These are phyloP conservation scores for Musa beccarii DNA, from an alignment of 176 grass and related monocot genomes.

Conservation along the genomic window DNA sequence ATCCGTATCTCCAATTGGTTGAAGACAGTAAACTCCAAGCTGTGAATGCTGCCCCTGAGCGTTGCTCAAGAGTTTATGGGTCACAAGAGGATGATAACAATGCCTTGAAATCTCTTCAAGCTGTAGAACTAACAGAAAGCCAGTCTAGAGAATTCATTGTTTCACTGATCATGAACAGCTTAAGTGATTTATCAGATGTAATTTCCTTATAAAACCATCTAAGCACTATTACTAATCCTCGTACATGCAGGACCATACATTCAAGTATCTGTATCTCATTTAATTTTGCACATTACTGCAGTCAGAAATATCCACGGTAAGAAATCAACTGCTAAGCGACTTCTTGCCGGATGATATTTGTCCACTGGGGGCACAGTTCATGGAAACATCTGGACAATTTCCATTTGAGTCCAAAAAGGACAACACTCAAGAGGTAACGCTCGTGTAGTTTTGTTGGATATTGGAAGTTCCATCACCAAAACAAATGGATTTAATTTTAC, in stretches of 20 bases:
- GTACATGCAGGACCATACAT: constrained; percentile 15
- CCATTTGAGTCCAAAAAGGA: constrained; percentile 38
- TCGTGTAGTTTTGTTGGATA: not conserved
- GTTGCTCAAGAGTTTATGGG: constrained; percentile 54
- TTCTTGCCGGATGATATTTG: constrained; percentile 94
- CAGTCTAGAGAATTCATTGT: constrained; percentile 86
- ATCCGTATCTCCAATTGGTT: constrained; percentile 85
- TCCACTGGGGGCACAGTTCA: constrained; percentile 59
- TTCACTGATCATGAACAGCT: constrained; percentile 75
- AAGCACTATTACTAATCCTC: constrained; percentile 1
- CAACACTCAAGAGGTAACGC: constrained; percentile 38
- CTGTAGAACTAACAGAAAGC: constrained; percentile 72
- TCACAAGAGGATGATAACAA: constrained; percentile 72
- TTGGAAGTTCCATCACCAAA: constrained; percentile 14
- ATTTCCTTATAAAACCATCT: constrained; percentile 11
- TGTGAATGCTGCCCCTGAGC: constrained; percentile 38
- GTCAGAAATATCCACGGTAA: constrained; percentile 64
- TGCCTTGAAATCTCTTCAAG: constrained; percentile 60
- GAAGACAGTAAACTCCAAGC: constrained; percentile 74
- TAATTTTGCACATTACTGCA: constrained; percentile 27
- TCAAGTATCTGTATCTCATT: constrained; percentile 14
- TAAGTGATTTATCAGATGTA: constrained; percentile 73
- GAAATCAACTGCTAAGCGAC: constrained; percentile 64
- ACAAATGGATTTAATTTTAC: constrained; percentile 29
- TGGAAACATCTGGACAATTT: constrained; percentile 35